Percentiles rank a stretch among this genome's conserved stretches.
phyloP scores from a whole-genome alignment of 805 yeast genomes.

The Monosporozyma siamensis region DNA sequence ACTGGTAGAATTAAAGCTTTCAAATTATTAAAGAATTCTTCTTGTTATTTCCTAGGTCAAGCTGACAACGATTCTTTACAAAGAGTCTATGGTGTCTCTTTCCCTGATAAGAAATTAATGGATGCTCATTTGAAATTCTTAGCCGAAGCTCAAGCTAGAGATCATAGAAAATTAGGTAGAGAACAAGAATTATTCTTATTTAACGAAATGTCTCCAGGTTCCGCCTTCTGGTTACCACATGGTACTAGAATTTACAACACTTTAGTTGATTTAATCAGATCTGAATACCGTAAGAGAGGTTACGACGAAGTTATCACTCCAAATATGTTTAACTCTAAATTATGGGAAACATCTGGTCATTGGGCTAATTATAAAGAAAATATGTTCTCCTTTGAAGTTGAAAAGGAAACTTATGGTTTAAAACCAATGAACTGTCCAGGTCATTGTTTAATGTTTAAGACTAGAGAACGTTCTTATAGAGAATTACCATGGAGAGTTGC shows the following conservation, averaged over 20 bases:
- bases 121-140: conserved; percentile 89
- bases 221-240: conserved; percentile 98
- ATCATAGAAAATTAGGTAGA: conserved; percentile 90
- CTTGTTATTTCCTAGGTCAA: conserved; percentile 94
- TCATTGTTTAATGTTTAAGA: conserved; percentile 86
- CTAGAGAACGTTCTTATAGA: conserved; percentile 90
- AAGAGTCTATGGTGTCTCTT: conserved; percentile 94
- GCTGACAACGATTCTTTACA: conserved; percentile 88
- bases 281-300: conserved; percentile 86
- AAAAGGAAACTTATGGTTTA: conserved; percentile 88
- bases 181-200: conserved; percentile 94
- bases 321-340: conserved; percentile 93
- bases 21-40: conserved; percentile 89
- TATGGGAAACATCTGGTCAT: conserved; percentile 98
- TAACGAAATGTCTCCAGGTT: conserved; percentile 96
- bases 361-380: conserved; percentile 97
- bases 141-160: conserved; percentile 93
- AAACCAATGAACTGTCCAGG: conserved; percentile 94
- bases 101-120: conserved; percentile 96
- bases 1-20: conserved; percentile 93
- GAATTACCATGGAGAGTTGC: conserved; percentile 99
- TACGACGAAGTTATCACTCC: conserved; percentile 98
- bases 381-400: conserved; percentile 95
- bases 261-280: conserved; percentile 67
- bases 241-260: conserved; percentile 96